Evolutionary conservation across 2,329 filamentous ascomycete species (phyloP).

Genomic region (Alternaria sp.): DNA sequence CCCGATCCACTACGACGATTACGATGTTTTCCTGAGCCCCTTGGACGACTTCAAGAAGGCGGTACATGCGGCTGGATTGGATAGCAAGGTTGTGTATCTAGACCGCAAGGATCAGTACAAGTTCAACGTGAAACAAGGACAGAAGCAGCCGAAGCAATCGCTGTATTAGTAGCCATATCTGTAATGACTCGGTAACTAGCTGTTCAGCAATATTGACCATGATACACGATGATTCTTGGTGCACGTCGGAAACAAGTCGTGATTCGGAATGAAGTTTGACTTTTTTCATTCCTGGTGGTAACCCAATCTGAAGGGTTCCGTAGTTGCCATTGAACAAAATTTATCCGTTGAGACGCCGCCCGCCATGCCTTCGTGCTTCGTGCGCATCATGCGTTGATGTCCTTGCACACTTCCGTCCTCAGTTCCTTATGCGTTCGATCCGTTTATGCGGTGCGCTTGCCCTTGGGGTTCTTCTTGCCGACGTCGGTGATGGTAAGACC

Average conservation of each 20-base stretch:
- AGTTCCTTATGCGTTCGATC: slow-evolving; percentile 13
- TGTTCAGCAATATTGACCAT: slow-evolving; percentile 6
- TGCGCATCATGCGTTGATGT: slow-evolving; percentile 20
- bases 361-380: slow-evolving; percentile 35
- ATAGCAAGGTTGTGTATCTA: slow-evolving; percentile 66
- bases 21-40: slow-evolving; percentile 68
- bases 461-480: slow-evolving; percentile 69
- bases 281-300: slow-evolving; percentile 43
- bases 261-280: slow-evolving; percentile 35
- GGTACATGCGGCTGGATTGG: slow-evolving; percentile 61
- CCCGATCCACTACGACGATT: slow-evolving; percentile 56
- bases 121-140: slow-evolving; percentile 57
- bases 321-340: slow-evolving; percentile 46
- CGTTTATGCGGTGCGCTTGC: slow-evolving; percentile 55
- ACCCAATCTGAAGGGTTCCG: slow-evolving; percentile 33
- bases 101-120: slow-evolving; percentile 66
- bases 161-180: slow-evolving; percentile 12
- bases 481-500: slow-evolving; percentile 67
- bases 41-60: slow-evolving; percentile 67
- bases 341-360: slow-evolving; percentile 44
- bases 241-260: slow-evolving; percentile 4
- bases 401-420: slow-evolving; percentile 17
- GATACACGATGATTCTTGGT: slow-evolving; percentile 2
- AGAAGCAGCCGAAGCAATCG: slow-evolving; percentile 16
- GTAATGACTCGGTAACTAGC: not conserved